Percentiles rank a stretch among this genome's conserved stretches.
Conservation (phyloP, 352 stramenopile genomes). For the Globisporangium splendens region DNA sequence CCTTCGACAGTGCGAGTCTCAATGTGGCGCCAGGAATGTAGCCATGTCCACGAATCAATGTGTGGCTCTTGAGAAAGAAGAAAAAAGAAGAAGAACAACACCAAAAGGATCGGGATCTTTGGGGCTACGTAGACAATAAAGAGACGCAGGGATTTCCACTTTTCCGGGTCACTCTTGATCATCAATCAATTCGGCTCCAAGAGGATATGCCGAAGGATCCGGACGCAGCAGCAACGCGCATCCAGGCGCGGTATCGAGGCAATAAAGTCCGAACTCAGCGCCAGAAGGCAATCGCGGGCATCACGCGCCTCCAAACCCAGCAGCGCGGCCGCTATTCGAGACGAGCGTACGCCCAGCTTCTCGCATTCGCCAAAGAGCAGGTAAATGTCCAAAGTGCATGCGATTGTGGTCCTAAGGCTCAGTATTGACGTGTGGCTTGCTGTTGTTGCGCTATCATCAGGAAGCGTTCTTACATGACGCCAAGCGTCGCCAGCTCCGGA, state of each 20-base stretch:
- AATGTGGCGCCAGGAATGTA: too few relatives aligned
- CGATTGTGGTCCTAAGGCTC: too few relatives aligned
- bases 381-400: conserved; percentile 1
- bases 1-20: too few relatives aligned
- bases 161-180: neutral
- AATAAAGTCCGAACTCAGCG: conserved; percentile 27
- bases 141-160: neutral
- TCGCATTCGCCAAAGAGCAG: conserved; percentile 53
- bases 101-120: too few relatives aligned
- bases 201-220: neutral
- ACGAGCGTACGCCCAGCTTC: conserved; percentile 43
- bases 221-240: conserved; percentile 42
- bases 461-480: conserved; percentile 38
- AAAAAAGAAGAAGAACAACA: too few relatives aligned
- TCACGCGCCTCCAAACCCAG: conserved; percentile 51
- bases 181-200: neutral
- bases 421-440: too few relatives aligned
- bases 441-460: conserved; percentile 8
- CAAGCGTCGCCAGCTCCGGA: conserved; percentile 39
- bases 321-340: conserved; percentile 58
- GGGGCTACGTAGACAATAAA: too few relatives aligned
- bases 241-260: conserved; percentile 55
- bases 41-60: too few relatives aligned
- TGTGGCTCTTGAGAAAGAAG: too few relatives aligned
- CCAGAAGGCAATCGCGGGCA: conserved; percentile 28